Evolutionary conservation across 202 grass and related monocot genomes (phyloP), one percentile per base, ranked within the genome.

Genomic region (Musa balbisiana): DNA sequence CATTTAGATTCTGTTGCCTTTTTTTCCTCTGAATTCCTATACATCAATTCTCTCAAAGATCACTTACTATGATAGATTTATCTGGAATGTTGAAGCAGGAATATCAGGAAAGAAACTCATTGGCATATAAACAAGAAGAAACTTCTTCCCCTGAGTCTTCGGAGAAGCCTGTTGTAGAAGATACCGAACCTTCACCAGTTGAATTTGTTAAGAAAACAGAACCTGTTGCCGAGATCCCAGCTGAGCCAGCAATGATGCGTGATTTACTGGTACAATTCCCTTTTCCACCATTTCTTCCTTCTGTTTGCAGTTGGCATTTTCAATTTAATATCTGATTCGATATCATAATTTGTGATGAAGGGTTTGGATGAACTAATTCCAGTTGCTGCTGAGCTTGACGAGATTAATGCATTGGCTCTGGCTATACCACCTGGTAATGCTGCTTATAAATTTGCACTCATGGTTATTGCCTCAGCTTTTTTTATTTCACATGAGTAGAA

Each of bases 341-440:
- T 33, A 71, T 60, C 16, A 69, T 67, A 12, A 55, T 51, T 77
- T 72, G 21, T 24, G 25, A 70, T 74, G 20, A 76, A 96, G 92
- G 87, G 80, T 75, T 67, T 92, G 49, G 52, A 87, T 73, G 86
- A 96, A 81, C 49, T 89, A 73, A 89, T 69, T 75, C 79, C 82
- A 22, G 75, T 74, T 80, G 89, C 76, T 78, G 72, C 82, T 81
- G 78, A 87, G 11, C 73, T 94, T 3, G 92, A 96, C 73, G 83
- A 87, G 72, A 89, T 69, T 64, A 96, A 96, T 69, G 92, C 90
- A 14, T 75, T 92, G 72, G 92, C 90, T 73, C 85, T 90, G 12
- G 90, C 92, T 80, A 89, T 88, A 76, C 78, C 75, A 55, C 73
- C 85, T 33, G 87, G 92, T 90, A 76, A 80, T 26, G 3, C 19